Conservation (phyloP, 2,329 filamentous ascomycete species). For the Drechslerella stenobrocha region DNA sequence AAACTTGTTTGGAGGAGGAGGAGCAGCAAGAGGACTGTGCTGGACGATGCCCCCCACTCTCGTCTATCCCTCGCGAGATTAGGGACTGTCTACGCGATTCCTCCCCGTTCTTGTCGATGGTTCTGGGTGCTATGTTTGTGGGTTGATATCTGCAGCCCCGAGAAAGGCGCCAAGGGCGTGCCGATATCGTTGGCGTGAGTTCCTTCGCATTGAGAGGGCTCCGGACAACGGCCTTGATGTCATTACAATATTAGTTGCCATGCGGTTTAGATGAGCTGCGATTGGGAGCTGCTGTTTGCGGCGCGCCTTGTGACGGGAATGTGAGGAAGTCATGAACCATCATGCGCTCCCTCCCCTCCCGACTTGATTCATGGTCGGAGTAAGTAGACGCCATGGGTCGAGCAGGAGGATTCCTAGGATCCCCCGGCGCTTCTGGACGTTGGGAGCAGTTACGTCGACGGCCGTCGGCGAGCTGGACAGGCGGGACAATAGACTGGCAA, state of each 20-base stretch:
- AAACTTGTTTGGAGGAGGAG: slow-evolving; percentile 17
- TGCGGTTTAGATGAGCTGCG: not conserved
- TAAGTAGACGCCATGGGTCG: slow-evolving; percentile 27
- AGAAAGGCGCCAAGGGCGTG: no score
- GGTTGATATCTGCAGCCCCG: not conserved
- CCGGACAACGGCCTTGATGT: not conserved
- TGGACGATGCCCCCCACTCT: slow-evolving; percentile 36
- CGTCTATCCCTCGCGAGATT: slow-evolving; percentile 37
- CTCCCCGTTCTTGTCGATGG: slow-evolving; percentile 19
- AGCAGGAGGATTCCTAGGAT: slow-evolving; percentile 14
- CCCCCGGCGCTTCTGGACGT: slow-evolving; percentile 29
- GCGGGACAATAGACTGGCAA: slow-evolving; percentile 4
- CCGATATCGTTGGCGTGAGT: no score
- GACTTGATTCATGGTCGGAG: no score
- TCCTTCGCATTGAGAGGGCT: no score
- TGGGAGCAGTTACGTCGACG: not conserved
- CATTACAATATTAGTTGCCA: not conserved
- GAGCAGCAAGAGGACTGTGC: slow-evolving; percentile 31
- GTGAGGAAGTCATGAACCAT: slow-evolving; percentile 4
- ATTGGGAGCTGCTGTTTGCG: slow-evolving; percentile 18
- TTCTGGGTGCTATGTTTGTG: slow-evolving; percentile 17
- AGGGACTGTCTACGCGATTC: slow-evolving; percentile 40
- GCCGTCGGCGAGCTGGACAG: not conserved
- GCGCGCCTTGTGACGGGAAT: slow-evolving; percentile 9
- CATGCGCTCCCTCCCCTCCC: slow-evolving; percentile 17